Percentiles rank a stretch among this genome's conserved stretches.
These are phyloP conservation scores for Calocybe gangraenosa DNA, from an alignment of 768 basidiomycete genomes.

Conservation along the genomic window DNA sequence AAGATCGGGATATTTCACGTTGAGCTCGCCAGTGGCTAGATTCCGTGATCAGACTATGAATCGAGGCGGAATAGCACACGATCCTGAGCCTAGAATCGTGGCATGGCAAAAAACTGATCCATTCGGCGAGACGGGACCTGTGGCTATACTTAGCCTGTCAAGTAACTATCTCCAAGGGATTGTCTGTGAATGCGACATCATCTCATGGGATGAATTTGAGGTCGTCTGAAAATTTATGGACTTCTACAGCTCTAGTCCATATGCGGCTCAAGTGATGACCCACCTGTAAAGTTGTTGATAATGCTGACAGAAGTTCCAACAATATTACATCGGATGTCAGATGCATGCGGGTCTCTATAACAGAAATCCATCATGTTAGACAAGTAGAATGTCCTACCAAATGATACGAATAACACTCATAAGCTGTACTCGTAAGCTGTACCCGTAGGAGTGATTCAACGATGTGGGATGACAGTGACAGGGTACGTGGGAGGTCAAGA, in stretches of 20 bases:
- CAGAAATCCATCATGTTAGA: background rate
- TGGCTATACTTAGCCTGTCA: constrained; percentile 3
- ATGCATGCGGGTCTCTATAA: background rate
- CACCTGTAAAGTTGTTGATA: background rate
- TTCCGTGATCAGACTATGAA: background rate
- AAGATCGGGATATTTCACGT: background rate
- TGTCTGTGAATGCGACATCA: background rate
- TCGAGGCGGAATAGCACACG: background rate
- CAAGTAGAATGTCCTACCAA: background rate
- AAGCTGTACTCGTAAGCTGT: background rate
- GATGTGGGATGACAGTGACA: background rate
- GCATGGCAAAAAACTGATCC: background rate
- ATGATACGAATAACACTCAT: background rate
- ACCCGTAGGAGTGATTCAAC: background rate
- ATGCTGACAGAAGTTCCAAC: background rate
- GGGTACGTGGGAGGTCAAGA: background rate
- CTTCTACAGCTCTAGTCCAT: background rate
- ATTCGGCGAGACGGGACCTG: background rate
- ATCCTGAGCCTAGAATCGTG: background rate
- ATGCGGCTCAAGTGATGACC: background rate
- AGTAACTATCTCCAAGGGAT: constrained; percentile 5
- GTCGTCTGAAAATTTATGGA: background rate
- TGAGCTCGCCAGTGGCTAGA: too few species aligned
- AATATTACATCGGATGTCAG: constrained; percentile 1
- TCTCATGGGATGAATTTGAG: background rate